Evolutionary conservation across 108 stramenopile genomes (phyloP), one percentile per base, ranked within the genome.

Genomic region (Licmophora abbreviata): DNA sequence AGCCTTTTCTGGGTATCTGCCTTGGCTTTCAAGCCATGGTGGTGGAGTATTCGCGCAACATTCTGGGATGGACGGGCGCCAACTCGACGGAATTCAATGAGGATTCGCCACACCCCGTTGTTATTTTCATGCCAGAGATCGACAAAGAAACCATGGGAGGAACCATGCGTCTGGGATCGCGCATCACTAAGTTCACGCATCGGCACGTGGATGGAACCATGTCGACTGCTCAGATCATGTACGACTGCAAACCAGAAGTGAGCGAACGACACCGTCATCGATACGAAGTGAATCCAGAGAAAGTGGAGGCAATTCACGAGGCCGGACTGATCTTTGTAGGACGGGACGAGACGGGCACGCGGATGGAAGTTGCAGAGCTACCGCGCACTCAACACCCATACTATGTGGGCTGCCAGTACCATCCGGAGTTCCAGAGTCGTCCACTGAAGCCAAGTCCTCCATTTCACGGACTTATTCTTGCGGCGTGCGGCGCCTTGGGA

Each of bases 81-180:
- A 84, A 96, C 66, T 93, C 93, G 28, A 76, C 94, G 25, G 99
- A 99, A 74, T 95, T 98, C 55, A 92, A 94, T 43, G 76, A 82
- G 52, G 56, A 67, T 6, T 59, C 83, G 18, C 45, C 70, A 23
- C 61, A 95, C 44, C 89, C 81, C 14, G 94, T 94, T 27, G 89
- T 99, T 26, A 66, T 99, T 50, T 98, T 98, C 79, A 99, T 99
- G 99, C 99, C 97, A 1, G 99, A 99, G 66, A 93, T 96, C 58
- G 92, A 97, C 77, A 88, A 71, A 46, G 69, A 74, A 31, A 82
- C 77, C 45, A 98, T 99, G 96, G 99, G 99, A 4, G 99, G 99
- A 31, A 98, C 92, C 12, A 99, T 99, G 99, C 83, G 99, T 44
- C 71, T 99, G 1, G 99, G 99, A 92, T 18, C 88, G 91, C 27